Percentiles rank a stretch among this genome's conserved stretches.
Conservation (phyloP, 176 grass and related monocot genomes). For the Thalia dealbata region DNA sequence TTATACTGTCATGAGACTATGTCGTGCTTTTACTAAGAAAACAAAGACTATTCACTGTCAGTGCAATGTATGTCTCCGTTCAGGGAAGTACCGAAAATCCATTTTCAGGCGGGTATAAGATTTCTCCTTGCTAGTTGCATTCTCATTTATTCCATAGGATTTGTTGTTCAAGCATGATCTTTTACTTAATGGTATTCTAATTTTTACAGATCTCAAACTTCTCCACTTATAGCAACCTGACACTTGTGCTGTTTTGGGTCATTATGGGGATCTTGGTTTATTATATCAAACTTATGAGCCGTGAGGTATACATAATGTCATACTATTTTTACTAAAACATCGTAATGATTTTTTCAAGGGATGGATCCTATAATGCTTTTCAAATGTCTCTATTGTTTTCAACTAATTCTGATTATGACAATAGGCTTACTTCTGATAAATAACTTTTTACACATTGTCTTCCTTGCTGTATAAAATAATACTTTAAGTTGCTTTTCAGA, state of each 20-base stretch:
- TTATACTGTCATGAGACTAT: constrained; percentile 67
- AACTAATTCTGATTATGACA: neutral
- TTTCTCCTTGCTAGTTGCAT: neutral
- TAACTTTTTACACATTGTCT: neutral
- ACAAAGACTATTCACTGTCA: constrained; percentile 84
- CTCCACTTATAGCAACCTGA: constrained; percentile 82
- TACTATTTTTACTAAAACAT: neutral
- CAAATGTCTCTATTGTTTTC: neutral
- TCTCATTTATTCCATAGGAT: neutral
- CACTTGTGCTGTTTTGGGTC: constrained; percentile 73
- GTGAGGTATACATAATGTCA: constrained; percentile 41
- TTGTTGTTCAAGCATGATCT: neutral
- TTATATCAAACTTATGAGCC: constrained; percentile 86
- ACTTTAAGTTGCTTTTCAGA: constrained; percentile 37
- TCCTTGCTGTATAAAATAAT: constrained; percentile 16
- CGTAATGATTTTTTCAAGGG: too few species aligned
- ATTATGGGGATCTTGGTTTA: constrained; percentile 84
- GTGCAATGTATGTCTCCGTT: constrained; percentile 63
- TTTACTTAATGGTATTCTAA: neutral
- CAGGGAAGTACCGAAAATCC: constrained; percentile 91
- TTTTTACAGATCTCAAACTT: constrained; percentile 88
- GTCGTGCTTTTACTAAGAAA: constrained; percentile 51
- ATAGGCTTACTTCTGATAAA: neutral
- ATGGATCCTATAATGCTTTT: too few species aligned
- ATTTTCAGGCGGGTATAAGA: constrained; percentile 71